Percentiles rank a stretch among this genome's conserved stretches.
Conservation (phyloP, 225 moss, liverwort and hornwort species). For the Pseudoscleropodium purum region DNA sequence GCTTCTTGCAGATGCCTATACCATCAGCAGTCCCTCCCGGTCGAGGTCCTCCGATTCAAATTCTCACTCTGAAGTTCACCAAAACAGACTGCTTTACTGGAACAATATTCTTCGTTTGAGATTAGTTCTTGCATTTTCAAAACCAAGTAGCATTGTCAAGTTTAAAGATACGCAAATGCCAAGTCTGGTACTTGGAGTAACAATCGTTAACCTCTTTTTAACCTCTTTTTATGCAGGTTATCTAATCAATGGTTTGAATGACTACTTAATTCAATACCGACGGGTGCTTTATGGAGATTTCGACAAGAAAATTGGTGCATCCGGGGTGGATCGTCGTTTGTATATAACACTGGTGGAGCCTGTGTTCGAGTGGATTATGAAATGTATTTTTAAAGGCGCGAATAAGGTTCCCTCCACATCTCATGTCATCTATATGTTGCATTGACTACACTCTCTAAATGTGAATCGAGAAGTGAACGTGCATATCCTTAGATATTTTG, state of each 20-base stretch:
- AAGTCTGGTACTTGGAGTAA: background rate
- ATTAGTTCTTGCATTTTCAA: background rate
- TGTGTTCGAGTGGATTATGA: constrained; percentile 88
- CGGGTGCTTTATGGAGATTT: constrained; percentile 75
- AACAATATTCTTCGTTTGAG: background rate
- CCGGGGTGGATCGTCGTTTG: constrained; percentile 69
- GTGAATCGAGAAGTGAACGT: background rate
- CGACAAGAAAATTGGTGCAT: constrained; percentile 42
- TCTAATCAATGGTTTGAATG: constrained; percentile 66
- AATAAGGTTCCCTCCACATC: constrained; percentile 52
- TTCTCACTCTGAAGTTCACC: background rate
- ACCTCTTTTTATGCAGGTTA: constrained; percentile 39
- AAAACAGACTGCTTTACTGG: background rate
- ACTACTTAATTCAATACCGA: constrained; percentile 69
- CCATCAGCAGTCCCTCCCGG: constrained; percentile 50
- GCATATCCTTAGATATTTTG: background rate
- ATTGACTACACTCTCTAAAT: background rate
- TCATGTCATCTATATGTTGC: background rate
- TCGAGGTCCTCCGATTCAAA: constrained; percentile 52
- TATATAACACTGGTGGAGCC: constrained; percentile 81
- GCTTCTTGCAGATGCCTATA: constrained; percentile 56
- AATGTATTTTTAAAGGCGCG: constrained; percentile 71
- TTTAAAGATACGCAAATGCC: background rate
- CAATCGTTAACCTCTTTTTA: background rate
- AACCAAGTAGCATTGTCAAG: background rate